Evolutionary conservation across 257 asterid species (phyloP).

Genomic region (Capsicum pubescens): DNA sequence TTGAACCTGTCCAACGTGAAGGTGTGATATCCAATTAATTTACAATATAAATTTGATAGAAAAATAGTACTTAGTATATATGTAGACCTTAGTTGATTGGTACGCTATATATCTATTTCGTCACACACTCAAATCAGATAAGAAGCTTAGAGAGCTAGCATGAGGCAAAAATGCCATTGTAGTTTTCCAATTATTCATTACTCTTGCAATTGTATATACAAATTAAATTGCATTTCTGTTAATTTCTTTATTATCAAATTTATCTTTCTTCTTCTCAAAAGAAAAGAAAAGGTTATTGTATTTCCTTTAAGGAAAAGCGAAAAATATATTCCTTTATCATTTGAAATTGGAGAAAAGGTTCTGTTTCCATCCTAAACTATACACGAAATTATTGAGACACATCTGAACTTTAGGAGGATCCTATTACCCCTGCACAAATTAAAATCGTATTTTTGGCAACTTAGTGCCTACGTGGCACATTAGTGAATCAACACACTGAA

Average conservation of each 20-base stretch:
- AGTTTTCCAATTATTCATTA: not conserved
- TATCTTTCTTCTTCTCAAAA: not conserved
- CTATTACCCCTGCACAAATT: no score
- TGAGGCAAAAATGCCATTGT: not conserved
- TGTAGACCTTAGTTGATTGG: not conserved
- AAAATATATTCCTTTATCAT: not conserved
- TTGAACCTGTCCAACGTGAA: conserved; percentile 22
- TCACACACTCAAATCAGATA: not conserved
- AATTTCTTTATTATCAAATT: not conserved
- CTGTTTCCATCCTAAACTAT: no score
- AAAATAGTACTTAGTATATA: not conserved
- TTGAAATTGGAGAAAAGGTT: not conserved
- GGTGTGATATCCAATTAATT: not conserved
- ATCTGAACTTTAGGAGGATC: no score
- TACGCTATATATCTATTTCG: not conserved
- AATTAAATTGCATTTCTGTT: not conserved
- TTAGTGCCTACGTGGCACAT: no score
- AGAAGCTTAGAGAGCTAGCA: not conserved
- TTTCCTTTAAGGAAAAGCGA: not conserved
- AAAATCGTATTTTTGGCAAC: no score
- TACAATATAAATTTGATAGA: not conserved
- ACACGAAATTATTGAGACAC: no score
- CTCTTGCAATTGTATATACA: conserved; percentile 8
- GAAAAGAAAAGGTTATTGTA: not conserved
- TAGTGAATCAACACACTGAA: no score